These are phyloP conservation scores for Vachellia collinsii DNA, from an alignment of 306 rosid species.

Conservation along the genomic window DNA sequence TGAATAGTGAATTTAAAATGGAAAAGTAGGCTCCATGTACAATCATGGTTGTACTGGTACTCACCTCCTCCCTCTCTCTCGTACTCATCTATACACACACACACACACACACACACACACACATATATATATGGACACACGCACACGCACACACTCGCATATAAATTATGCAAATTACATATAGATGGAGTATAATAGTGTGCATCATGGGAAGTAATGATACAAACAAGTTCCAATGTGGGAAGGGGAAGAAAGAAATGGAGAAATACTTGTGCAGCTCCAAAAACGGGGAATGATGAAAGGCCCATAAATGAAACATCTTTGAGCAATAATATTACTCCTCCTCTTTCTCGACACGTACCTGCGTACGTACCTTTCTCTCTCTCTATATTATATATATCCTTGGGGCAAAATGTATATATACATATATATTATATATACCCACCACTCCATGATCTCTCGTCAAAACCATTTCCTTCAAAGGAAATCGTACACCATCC, in stretches of 20 bases:
- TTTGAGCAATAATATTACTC: constrained; percentile 3
- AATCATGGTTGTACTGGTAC: background rate
- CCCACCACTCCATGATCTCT: constrained; percentile 37
- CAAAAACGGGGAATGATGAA: constrained; percentile 35
- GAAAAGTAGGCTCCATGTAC: background rate
- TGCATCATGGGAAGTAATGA: background rate
- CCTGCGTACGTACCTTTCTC: background rate
- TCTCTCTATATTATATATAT: too few species aligned
- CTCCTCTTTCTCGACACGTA: constrained; percentile 22
- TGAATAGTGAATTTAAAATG: background rate
- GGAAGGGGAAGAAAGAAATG: constrained; percentile 35
- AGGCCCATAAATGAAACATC: constrained; percentile 34
- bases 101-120: background rate
- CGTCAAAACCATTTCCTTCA: constrained; percentile 42
- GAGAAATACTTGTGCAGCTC: constrained; percentile 38
- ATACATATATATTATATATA: background rate
- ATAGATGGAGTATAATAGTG: too few species aligned
- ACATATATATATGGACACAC: too few species aligned
- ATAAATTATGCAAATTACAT: background rate
- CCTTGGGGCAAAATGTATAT: too few species aligned
- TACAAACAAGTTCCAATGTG: constrained; percentile 12
- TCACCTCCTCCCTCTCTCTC: background rate
- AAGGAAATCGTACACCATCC: constrained; percentile 35
- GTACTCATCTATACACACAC: too few species aligned
- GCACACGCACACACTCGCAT: background rate